These are phyloP conservation scores for Ustilago cynodontis DNA, from an alignment of 1,284 basidiomycete species.

Conservation along the genomic window DNA sequence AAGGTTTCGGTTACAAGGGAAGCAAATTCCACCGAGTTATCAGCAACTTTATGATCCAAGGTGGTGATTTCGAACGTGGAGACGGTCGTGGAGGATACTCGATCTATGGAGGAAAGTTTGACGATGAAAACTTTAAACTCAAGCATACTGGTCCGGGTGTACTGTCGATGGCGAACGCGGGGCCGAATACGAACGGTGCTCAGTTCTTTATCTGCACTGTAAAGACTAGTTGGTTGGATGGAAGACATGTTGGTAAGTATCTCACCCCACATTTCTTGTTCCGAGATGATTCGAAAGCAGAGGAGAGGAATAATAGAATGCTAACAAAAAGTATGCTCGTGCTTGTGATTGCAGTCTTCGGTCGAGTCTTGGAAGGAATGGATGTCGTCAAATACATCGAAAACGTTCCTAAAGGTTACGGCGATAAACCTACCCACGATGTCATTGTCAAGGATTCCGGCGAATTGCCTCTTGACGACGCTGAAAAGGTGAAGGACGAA, in stretches of 20 bases:
- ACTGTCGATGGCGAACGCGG: slow-evolving; percentile 63
- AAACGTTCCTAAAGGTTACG: slow-evolving; percentile 57
- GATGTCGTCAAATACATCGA: slow-evolving; percentile 66
- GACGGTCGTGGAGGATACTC: slow-evolving; percentile 68
- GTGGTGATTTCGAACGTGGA: slow-evolving; percentile 68
- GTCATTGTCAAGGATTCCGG: slow-evolving; percentile 63
- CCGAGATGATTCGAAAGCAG: too few relatives aligned
- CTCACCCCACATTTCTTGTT: too few relatives aligned
- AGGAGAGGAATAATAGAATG: too few relatives aligned
- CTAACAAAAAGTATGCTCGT: too few relatives aligned
- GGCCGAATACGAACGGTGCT: slow-evolving; percentile 72
- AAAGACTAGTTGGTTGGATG: slow-evolving; percentile 65
- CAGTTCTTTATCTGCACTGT: slow-evolving; percentile 69
- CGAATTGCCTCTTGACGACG: slow-evolving; percentile 39
- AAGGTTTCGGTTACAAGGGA: slow-evolving; percentile 81
- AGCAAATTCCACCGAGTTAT: slow-evolving; percentile 76
- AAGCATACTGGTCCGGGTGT: slow-evolving; percentile 64
- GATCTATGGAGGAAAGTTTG: slow-evolving; percentile 64
- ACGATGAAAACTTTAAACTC: slow-evolving; percentile 64
- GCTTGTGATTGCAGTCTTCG: slow-evolving; percentile 68
- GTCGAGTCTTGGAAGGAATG: slow-evolving; percentile 62
- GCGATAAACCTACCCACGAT: slow-evolving; percentile 58
- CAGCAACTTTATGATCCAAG: slow-evolving; percentile 76
- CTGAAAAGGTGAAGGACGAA: slow-evolving; percentile 61
- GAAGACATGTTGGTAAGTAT: slow-evolving; percentile 57